phyloP scores from a whole-genome alignment of 148 eudicot species.

The Drosera capensis region DNA sequence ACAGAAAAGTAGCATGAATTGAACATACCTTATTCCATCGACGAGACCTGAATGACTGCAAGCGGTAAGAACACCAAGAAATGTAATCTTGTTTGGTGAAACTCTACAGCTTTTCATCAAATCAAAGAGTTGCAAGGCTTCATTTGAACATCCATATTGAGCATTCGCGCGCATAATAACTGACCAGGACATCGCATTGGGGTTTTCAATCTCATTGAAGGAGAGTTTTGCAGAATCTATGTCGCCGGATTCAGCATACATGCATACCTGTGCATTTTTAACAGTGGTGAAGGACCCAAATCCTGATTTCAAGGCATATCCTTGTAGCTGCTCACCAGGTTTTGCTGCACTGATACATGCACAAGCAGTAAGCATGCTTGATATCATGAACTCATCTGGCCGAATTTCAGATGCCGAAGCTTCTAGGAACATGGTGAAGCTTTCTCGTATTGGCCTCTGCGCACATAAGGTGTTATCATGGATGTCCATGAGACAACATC shows the following conservation, averaged over 20 bases:
- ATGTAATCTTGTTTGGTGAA: constrained; percentile 17
- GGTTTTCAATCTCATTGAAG: constrained; percentile 4
- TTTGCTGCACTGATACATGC: constrained; percentile 9
- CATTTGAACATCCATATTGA: constrained; percentile 11
- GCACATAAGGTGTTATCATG: constrained; percentile 9
- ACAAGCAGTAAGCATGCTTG: constrained; percentile 8
- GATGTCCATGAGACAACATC: constrained; percentile 10
- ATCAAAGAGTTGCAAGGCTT: constrained; percentile 15
- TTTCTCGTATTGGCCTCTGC: constrained; percentile 6
- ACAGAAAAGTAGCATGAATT: too few species aligned
- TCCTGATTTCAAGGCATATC: constrained; percentile 8
- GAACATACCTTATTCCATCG: constrained; percentile 11
- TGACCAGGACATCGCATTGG: constrained; percentile 7
- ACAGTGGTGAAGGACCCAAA: constrained; percentile 1
- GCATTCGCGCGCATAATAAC: constrained; percentile 7
- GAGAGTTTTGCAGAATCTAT: constrained; percentile 8
- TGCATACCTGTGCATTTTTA: constrained; percentile 4
- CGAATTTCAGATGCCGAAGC: constrained; percentile 1
- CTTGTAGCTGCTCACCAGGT: constrained; percentile 11
- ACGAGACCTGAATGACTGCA: constrained; percentile 33
- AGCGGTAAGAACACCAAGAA: constrained; percentile 23
- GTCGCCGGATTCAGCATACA: constrained; percentile 13
- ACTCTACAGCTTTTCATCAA: constrained; percentile 8
- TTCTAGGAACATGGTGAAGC: constrained; percentile 4
- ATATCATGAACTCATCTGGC: constrained; percentile 11